Percentiles rank a stretch among this genome's conserved stretches.
Conservation (phyloP, 768 basidiomycete species). For the Collybia sordida region DNA sequence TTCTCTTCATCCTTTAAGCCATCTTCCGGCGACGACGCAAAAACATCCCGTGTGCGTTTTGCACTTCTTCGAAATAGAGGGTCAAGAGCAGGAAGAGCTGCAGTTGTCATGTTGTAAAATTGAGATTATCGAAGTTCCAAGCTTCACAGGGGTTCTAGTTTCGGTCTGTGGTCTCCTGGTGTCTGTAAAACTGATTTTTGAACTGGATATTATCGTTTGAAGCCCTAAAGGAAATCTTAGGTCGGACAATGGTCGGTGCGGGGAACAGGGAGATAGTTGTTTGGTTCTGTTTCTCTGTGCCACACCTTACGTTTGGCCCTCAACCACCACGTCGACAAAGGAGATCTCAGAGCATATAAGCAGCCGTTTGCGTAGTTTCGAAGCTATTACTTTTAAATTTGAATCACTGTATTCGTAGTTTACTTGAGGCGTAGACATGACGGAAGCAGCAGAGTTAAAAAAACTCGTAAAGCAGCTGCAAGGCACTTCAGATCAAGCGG, state of each 20-base stretch:
- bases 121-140: not conserved
- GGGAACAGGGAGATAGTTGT: conserved; percentile 13
- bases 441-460: conserved; percentile 66
- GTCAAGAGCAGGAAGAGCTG: conserved; percentile 64
- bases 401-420: conserved; percentile 30
- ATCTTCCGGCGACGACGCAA: conserved; percentile 65
- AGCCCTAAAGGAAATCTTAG: conserved; percentile 2
- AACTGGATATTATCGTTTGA: not conserved
- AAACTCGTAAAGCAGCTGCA: conserved; percentile 81
- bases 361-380: conserved; percentile 15
- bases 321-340: conserved; percentile 18
- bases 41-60: conserved; percentile 73
- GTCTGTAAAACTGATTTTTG: not conserved
- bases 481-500: conserved; percentile 55
- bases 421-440: conserved; percentile 39
- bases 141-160: too few species aligned
- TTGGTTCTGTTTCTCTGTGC: conserved; percentile 20
- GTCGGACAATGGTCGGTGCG: conserved; percentile 6
- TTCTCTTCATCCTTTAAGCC: conserved; percentile 64
- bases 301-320: conserved; percentile 7
- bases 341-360: conserved; percentile 11
- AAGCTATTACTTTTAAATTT: conserved; percentile 18
- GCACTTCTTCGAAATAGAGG: conserved; percentile 60
- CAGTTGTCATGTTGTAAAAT: conserved; percentile 34
- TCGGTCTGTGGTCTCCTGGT: not conserved